Evolutionary conservation across 2,329 filamentous ascomycete genomes (phyloP).

Genomic region (Berkeleyomyces basicola): DNA sequence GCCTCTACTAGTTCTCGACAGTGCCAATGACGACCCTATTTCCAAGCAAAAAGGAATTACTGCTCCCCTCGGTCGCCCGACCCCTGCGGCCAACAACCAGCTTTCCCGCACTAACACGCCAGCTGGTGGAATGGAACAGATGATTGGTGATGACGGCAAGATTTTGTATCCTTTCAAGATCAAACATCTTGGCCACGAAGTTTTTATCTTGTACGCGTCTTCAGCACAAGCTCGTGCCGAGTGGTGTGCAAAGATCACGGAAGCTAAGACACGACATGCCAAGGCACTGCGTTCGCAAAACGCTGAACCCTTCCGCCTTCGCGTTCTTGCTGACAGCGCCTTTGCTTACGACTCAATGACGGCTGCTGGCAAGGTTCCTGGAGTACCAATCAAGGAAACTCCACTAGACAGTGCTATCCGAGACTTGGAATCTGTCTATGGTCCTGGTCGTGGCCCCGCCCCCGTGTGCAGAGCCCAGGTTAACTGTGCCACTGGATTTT

Average conservation of each 20-base stretch:
- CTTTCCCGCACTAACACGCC: conserved; percentile 27
- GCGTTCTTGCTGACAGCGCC: conserved; percentile 80
- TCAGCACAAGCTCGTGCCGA: conserved; percentile 59
- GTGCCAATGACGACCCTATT: conserved; percentile 78
- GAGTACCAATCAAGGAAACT: conserved; percentile 73
- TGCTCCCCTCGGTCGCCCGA: conserved; percentile 45
- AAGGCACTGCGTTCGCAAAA: conserved; percentile 80
- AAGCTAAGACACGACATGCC: conserved; percentile 88
- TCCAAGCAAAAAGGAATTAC: conserved; percentile 66
- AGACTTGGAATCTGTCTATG: conserved; percentile 69
- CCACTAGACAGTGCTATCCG: conserved; percentile 81
- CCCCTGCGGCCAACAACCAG: conserved; percentile 49
- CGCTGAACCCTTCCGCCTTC: conserved; percentile 82
- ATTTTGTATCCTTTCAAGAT: conserved; percentile 88
- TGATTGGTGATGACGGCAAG: conserved; percentile 45
- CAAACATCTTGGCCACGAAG: conserved; percentile 87
- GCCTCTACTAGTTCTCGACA: conserved; percentile 86
- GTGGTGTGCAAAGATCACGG: conserved; percentile 87
- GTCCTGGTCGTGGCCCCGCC: conserved; percentile 49
- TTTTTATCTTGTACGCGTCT: conserved; percentile 78
- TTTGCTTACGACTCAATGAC: conserved; percentile 62
- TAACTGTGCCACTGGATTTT: conserved; percentile 86
- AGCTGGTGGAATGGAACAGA: conserved; percentile 25
- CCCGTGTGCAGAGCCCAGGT: conserved; percentile 74
- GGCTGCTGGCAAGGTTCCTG: conserved; percentile 39